Conservation (phyloP, 305 asterid genomes). For the Fraxinus floribunda region DNA sequence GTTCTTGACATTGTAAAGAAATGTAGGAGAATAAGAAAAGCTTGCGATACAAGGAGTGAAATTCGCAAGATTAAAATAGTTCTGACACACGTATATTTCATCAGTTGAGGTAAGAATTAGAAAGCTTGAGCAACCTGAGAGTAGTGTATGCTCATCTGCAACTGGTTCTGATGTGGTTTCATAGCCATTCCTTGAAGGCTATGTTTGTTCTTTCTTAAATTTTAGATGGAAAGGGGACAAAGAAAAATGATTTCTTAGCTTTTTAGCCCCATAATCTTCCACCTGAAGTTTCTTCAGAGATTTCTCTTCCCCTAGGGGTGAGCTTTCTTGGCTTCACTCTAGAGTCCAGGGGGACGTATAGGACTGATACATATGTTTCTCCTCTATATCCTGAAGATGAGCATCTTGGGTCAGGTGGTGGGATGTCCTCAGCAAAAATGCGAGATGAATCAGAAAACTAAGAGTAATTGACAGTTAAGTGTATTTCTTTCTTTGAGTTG, state of each 20-base stretch:
- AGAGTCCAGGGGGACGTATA: no score
- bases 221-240: conserved; percentile 30
- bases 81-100: conserved; percentile 17
- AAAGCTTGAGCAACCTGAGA: conserved; percentile 23
- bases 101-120: conserved; percentile 22
- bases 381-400: no score
- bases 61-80: conserved; percentile 15
- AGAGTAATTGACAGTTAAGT: conserved; percentile 24
- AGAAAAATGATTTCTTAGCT: background rate
- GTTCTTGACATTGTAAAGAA: conserved; percentile 21
- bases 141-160: conserved; percentile 18
- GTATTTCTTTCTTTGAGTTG: conserved; percentile 20
- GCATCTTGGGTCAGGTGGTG: no score
- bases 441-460: background rate
- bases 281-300: no score
- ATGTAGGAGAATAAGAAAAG: conserved; percentile 20
- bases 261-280: no score
- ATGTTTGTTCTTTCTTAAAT: conserved; percentile 30
- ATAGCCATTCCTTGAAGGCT: conserved; percentile 17
- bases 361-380: no score
- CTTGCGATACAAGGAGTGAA: conserved; percentile 28
- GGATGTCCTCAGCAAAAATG: no score
- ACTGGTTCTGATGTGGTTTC: conserved; percentile 17
- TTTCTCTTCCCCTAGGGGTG: no score
- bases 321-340: no score